A percentile compares a stretch with the other conserved stretches of the same genome.
phyloP scores from a whole-genome alignment of 2,329 filamentous ascomycete species.

The Cordyceps javanica region DNA sequence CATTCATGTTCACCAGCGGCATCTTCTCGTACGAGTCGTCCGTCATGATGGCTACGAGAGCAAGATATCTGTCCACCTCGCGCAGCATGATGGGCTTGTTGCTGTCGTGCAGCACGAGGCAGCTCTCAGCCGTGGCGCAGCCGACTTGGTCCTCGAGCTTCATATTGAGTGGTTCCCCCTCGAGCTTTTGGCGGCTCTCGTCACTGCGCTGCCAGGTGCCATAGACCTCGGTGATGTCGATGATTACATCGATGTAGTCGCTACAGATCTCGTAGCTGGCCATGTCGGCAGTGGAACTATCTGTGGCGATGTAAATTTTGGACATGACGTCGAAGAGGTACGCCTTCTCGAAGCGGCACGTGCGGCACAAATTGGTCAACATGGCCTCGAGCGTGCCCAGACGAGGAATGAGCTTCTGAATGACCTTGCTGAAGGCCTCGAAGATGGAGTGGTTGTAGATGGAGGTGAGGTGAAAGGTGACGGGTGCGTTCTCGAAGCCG shows the following conservation, averaged over 20 bases:
- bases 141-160: constrained; percentile 60
- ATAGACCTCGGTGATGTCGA: constrained; percentile 94
- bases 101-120: constrained; percentile 59
- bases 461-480: constrained; percentile 92
- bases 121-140: constrained; percentile 60
- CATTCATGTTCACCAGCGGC: constrained; percentile 80
- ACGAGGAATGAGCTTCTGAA: constrained; percentile 93
- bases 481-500: constrained; percentile 86
- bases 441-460: constrained; percentile 99
- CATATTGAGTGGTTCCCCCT: constrained; percentile 55
- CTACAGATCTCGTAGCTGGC: constrained; percentile 97
- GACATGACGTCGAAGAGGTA: constrained; percentile 97
- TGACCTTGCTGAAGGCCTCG: constrained; percentile 96
- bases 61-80: constrained; percentile 68
- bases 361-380: constrained; percentile 88
- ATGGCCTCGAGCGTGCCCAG: constrained; percentile 88
- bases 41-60: constrained; percentile 80
- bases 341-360: constrained; percentile 93
- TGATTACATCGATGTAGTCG: constrained; percentile 97
- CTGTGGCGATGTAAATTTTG: constrained; percentile 98
- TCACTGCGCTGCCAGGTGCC: constrained; percentile 62
- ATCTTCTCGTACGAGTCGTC: constrained; percentile 80
- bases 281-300: constrained; percentile 89
- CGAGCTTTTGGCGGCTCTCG: constrained; percentile 48
- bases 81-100: constrained; percentile 60